Evolutionary conservation across 1,284 basidiomycete species (phyloP).

Genomic region (Peniophora sp.): DNA sequence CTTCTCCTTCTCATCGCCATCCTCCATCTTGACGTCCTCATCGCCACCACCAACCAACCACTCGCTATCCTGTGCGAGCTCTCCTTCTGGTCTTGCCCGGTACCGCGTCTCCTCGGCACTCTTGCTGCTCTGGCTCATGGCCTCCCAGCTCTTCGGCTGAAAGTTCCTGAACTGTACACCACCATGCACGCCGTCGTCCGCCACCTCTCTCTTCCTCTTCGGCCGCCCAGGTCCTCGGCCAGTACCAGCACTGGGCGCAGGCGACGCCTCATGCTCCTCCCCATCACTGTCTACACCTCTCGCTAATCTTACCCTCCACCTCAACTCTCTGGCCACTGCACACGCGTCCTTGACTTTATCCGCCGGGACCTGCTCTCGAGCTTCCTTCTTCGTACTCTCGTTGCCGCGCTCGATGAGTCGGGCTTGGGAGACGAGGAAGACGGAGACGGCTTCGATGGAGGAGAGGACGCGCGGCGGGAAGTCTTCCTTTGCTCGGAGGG

Average conservation of each 20-base stretch:
- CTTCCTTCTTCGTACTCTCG: conserved; percentile 58
- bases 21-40: conserved; percentile 17
- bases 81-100: not conserved
- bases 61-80: not conserved
- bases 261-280: conserved; percentile 38
- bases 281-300: conserved; percentile 64
- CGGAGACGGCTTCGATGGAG: conserved; percentile 64
- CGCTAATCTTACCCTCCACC: conserved; percentile 69
- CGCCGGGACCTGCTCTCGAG: conserved; percentile 73
- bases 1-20: conserved; percentile 26
- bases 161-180: conserved; percentile 50
- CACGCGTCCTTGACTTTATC: conserved; percentile 75
- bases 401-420: conserved; percentile 59
- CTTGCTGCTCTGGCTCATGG: conserved; percentile 25
- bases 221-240: conserved; percentile 16
- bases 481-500: conserved; percentile 58
- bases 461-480: conserved; percentile 59
- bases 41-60: not conserved
- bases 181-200: conserved; percentile 19
- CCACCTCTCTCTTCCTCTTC: conserved; percentile 50
- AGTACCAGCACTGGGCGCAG: conserved; percentile 17
- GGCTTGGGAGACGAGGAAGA: conserved; percentile 75
- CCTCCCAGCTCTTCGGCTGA: conserved; percentile 30
- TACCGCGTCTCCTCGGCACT: conserved; percentile 26
- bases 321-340: conserved; percentile 71